Conservation (phyloP, 345 rosid species). For the Psidium friedrichsthalianum region DNA sequence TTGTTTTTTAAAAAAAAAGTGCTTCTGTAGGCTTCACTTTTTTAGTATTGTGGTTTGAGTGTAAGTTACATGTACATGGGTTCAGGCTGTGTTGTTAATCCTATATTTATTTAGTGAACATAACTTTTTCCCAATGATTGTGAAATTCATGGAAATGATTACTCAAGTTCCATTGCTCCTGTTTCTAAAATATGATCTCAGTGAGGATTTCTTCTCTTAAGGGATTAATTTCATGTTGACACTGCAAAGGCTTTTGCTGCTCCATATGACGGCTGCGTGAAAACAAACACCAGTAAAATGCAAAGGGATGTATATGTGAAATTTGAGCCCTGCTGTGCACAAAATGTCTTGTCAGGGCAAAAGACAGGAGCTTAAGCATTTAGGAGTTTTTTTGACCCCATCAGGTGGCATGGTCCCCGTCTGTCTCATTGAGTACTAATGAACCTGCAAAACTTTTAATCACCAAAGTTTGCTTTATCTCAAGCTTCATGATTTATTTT, state of each 20-base stretch:
- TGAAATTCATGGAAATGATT: background rate
- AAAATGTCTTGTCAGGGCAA: background rate
- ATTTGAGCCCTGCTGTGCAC: background rate
- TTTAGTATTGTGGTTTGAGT: background rate
- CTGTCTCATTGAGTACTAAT: background rate
- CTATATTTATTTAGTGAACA: background rate
- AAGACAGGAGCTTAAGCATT: background rate
- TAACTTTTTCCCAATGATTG: background rate
- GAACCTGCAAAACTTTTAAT: background rate
- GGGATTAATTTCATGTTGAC: background rate
- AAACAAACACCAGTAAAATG: background rate
- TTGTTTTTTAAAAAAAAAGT: background rate
- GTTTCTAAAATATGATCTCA: background rate
- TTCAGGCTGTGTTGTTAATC: background rate
- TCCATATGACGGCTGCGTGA: background rate
- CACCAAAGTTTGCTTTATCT: background rate
- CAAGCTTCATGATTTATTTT: background rate
- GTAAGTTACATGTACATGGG: background rate
- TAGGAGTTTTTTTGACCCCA: background rate
- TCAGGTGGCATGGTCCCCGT: background rate
- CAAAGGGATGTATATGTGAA: background rate
- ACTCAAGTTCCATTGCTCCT: background rate
- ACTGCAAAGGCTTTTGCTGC: background rate
- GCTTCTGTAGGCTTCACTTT: background rate
- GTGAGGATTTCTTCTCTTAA: background rate